A percentile compares a stretch with the other conserved stretches of the same genome.
phyloP scores from a whole-genome alignment of 768 basidiomycete species.

The Cystofilobasidium bisporidii region DNA sequence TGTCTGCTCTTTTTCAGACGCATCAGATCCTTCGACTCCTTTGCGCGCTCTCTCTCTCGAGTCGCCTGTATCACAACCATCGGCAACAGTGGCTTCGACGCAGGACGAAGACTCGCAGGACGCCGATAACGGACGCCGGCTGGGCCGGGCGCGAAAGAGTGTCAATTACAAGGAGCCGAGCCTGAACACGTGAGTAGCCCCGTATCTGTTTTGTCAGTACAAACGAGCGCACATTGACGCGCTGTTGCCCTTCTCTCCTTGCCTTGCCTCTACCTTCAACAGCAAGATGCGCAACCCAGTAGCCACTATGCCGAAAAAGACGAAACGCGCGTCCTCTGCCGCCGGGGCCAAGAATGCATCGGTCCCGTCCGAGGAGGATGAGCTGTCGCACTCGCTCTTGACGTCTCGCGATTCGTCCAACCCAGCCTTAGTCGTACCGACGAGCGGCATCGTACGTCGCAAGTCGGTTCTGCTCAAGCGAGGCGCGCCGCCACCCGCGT shows the following conservation, averaged over 20 bases:
- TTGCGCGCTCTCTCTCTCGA: neutral
- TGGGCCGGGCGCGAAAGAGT: slow-evolving; percentile 22
- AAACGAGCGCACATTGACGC: neutral
- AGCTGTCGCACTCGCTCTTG: slow-evolving; percentile 1
- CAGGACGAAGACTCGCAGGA: slow-evolving; percentile 14
- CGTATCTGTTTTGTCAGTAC: too few species aligned
- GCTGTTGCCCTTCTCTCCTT: too few species aligned
- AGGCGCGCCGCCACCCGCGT: neutral
- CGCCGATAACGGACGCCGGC: neutral
- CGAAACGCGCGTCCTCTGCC: neutral
- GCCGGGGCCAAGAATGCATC: neutral
- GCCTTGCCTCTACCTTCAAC: neutral
- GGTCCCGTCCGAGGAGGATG: neutral
- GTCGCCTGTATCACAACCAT: too few species aligned
- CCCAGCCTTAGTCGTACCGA: neutral
- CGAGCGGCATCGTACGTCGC: neutral
- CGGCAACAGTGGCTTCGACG: neutral
- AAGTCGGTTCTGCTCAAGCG: slow-evolving; percentile 22
- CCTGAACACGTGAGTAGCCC: slow-evolving; percentile 23
- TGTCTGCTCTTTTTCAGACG: neutral
- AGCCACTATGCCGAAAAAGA: neutral
- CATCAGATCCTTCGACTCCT: neutral
- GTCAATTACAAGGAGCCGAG: slow-evolving; percentile 28
- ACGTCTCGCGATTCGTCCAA: neutral
- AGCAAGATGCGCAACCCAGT: slow-evolving; percentile 27